Base-by-base conservation (phyloP, 164 flowering plant genomes). In the Vitis amurensis region DNA sequence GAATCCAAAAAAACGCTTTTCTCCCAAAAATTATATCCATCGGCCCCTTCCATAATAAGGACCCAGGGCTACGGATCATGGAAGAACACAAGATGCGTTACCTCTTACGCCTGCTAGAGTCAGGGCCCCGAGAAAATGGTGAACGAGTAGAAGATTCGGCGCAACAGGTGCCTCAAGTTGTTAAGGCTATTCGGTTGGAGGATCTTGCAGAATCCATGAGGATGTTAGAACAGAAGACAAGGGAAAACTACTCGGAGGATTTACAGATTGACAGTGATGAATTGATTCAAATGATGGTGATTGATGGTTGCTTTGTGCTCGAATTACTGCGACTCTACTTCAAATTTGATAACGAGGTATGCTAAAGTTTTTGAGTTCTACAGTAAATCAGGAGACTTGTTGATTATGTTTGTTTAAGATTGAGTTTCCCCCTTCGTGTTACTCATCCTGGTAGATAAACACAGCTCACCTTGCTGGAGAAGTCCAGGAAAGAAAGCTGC, bases 81-180 rank as follows among this genome's bases (percentile, higher is more conserved):
- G 78, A 78, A 23, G 66, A 73, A 50, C 80, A 73, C 64, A 81
- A 78, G 59, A 49, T 52, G 71, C 55, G 73, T 4, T 78, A 53
- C 52, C 57, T 76, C 3, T 37, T 53, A 16, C 72, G 75, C 27
- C 62, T 81, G 19, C 51, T 78, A 17, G 70, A 69, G 59, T 66
- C 61, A 11, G 27, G 17, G 13, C 60, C 13, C 8, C 59, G 44
- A n/a, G 49, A 52, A 47, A 58, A 47, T 14, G 59, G 31, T 11
- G 50, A 14, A 57, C 27, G 52, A 51, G 19, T 5, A 15, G 61
- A 19, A 52, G 53, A 10, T 8, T 1, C 59, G 15, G 30, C 10
- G 50, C 23, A 14, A 10, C 49, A 47, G 8, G 17, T 52, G 10
- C 10, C 27, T 13, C 15, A 13, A 29, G 47, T 7, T 14, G 31